phyloP scores from a whole-genome alignment of 148 eudicot genomes.

The Chenopodium formosanum region DNA sequence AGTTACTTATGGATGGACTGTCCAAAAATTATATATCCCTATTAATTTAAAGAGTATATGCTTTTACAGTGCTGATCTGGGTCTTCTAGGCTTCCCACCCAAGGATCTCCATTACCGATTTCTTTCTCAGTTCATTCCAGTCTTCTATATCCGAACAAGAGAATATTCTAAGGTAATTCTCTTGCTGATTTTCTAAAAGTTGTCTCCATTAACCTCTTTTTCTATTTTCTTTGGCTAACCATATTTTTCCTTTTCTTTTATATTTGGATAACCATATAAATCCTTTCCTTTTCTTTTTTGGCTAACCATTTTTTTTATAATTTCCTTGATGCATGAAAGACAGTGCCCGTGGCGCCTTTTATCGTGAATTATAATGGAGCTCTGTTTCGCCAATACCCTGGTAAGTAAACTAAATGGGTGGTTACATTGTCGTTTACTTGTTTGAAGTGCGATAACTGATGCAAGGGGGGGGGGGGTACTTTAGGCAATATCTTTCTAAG shows the following conservation, averaged over 20 bases:
- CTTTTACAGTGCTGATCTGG: slow-evolving; percentile 83
- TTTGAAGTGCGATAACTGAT: background rate
- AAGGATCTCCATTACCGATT: slow-evolving; percentile 90
- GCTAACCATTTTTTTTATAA: slow-evolving; percentile 15
- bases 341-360: slow-evolving; percentile 93
- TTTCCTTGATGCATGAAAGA: slow-evolving; percentile 52
- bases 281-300: slow-evolving; percentile 15
- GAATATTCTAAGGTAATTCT: slow-evolving; percentile 90
- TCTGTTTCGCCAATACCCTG: slow-evolving; percentile 95
- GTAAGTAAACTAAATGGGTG: slow-evolving; percentile 34
- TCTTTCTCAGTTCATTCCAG: slow-evolving; percentile 89
- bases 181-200: background rate
- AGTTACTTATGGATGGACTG: background rate
- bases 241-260: slow-evolving; percentile 12
- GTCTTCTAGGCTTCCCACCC: slow-evolving; percentile 87
- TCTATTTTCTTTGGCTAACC: slow-evolving; percentile 21
- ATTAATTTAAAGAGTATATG: background rate
- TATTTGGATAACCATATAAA: slow-evolving; percentile 19
- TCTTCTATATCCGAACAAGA: slow-evolving; percentile 87
- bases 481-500: too few species aligned
- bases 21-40: slow-evolving; percentile 13
- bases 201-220: background rate
- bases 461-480: too few species aligned
- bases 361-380: slow-evolving; percentile 94
- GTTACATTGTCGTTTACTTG: background rate